Evolutionary conservation across 768 basidiomycete species (phyloP), one percentile per base, ranked within the genome.

Genomic region (Tricholoma terreum): DNA sequence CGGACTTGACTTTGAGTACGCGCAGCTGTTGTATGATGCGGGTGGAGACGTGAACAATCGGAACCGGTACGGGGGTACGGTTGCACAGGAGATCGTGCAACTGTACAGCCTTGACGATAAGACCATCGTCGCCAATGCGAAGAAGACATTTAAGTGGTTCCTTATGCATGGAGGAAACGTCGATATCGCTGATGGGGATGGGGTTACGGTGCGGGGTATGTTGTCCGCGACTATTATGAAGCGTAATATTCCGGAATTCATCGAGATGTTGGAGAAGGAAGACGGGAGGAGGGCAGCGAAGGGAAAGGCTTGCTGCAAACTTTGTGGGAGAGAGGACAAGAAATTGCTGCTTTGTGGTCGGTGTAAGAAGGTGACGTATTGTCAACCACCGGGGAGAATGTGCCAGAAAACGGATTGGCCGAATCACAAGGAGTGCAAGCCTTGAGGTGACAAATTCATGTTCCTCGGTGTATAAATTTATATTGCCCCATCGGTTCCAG

Each of bases 381-480:
- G 76, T 61, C 38, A 60, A 21, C 66, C 73, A 3, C 49, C 57
- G 1, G 50, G 55, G 48, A 63, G 72, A 36, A 62, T 58, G 10
- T 79, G 77, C 43, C 76, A 78, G 56, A 72, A 69, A 56, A 55
- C 61, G 21, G 73, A 78, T 52, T 79, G 78, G 76, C 72, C 74
- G 7, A 64, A 61, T 14, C 75, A 78, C 54, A 80, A 78, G 55
- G 45, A 19, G 0, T 77, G 75, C 57, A 71, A 66, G 58, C 63
- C 64, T 50, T 63, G 48, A 64, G 58, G 60, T 57, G 27, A 30
- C 24, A 6, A 11, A 15, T 6, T 31, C 12, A 22, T 55, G 7
- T 40, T 34, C n/a, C 24, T 38, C 9, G 34, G 6, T 12, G 24
- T 12, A 19, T 8, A 19, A 5, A 50, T 9, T 24, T 17, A 3